These are phyloP conservation scores for Ogataea allantospora DNA, from an alignment of 805 yeast genomes.

Conservation along the genomic window DNA sequence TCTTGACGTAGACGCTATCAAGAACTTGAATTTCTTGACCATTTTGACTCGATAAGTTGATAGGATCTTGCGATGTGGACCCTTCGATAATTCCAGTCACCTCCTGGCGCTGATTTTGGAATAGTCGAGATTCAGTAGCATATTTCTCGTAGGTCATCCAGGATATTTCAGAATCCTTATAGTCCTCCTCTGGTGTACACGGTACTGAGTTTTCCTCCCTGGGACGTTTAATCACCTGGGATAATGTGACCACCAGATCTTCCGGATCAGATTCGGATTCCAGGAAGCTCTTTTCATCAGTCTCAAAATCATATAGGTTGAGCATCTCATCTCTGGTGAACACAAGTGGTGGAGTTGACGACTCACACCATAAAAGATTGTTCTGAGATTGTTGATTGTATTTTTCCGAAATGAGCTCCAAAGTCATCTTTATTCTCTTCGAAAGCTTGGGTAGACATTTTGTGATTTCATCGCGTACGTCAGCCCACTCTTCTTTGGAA, in stretches of 20 bases:
- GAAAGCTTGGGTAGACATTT: conserved; percentile 29
- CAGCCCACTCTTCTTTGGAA: conserved; percentile 31
- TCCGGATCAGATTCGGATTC: conserved; percentile 17
- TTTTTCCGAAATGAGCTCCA: conserved; percentile 24
- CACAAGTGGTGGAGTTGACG: conserved; percentile 19
- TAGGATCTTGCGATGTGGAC: conserved; percentile 21
- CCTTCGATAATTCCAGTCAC: not conserved
- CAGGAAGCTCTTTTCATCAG: conserved; percentile 18
- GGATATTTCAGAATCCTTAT: conserved; percentile 8
- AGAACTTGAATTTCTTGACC: conserved; percentile 21
- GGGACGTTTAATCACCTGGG: conserved; percentile 15
- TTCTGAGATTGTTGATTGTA: conserved; percentile 16
- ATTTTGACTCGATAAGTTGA: conserved; percentile 10
- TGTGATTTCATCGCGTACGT: conserved; percentile 24
- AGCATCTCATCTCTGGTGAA: conserved; percentile 21
- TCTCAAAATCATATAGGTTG: conserved; percentile 18
- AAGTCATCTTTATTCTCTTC: conserved; percentile 22
- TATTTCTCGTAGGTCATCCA: conserved; percentile 8
- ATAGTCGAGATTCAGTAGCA: not conserved
- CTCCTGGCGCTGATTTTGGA: conserved; percentile 2
- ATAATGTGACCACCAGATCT: conserved; percentile 16
- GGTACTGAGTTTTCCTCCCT: conserved; percentile 10
- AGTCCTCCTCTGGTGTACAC: conserved; percentile 19
- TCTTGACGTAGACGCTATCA: conserved; percentile 17
- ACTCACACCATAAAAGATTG: conserved; percentile 18